phyloP scores from a whole-genome alignment of 73 alveolate species.

The Paramecium bursaria region DNA sequence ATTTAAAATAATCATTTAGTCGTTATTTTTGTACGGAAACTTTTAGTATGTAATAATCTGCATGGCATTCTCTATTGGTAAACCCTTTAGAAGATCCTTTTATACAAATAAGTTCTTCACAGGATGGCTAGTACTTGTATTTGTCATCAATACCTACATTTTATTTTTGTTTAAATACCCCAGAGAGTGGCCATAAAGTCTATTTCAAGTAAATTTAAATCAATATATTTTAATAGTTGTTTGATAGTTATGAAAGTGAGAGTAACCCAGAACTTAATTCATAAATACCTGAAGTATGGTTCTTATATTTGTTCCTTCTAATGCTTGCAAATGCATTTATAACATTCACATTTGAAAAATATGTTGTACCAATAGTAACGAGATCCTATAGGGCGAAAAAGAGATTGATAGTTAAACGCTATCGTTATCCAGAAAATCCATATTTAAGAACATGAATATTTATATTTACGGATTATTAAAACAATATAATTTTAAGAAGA shows the following conservation, averaged over 20 bases:
- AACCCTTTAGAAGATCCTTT: constrained; percentile 96
- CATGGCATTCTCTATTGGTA: constrained; percentile 92
- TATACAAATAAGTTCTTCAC: constrained; percentile 84
- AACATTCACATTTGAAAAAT: constrained; percentile 30
- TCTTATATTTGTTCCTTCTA: constrained; percentile 11
- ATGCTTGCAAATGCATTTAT: neutral
- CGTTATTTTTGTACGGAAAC: constrained; percentile 83
- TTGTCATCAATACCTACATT: constrained; percentile 25
- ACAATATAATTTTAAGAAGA: too few species aligned
- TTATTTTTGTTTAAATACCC: constrained; percentile 19
- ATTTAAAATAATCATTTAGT: constrained; percentile 35
- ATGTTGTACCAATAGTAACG: constrained; percentile 33
- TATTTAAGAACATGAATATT: too few species aligned
- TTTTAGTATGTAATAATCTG: constrained; percentile 86
- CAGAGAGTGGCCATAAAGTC: neutral
- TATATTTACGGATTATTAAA: too few species aligned
- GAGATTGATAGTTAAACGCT: constrained; percentile 41
- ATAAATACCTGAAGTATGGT: constrained; percentile 31
- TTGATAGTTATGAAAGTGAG: neutral
- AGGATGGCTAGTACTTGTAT: constrained; percentile 50
- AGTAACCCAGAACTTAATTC: too few species aligned
- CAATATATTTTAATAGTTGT: constrained; percentile 8
- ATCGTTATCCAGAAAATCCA: constrained; percentile 62
- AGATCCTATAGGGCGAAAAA: constrained; percentile 45
- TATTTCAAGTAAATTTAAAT: constrained; percentile 29